Percentiles rank a stretch among this genome's conserved stretches.
Evolutionary conservation across 768 basidiomycete species (phyloP).

Genomic region (Pleurotus giganteus): DNA sequence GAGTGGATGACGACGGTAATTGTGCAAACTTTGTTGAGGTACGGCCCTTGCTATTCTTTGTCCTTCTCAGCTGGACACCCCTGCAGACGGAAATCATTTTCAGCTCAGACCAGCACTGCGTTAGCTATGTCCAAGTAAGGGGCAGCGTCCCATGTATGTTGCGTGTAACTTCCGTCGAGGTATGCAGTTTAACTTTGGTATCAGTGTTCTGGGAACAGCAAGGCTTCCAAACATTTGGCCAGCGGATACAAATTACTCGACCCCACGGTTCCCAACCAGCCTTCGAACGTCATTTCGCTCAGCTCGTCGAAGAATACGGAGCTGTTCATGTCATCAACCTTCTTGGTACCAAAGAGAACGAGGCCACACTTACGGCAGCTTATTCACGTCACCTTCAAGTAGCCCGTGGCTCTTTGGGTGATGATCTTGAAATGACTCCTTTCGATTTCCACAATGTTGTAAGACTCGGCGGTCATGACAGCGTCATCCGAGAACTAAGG

Average conservation of each 20-base stretch:
- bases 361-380: constrained; percentile 76
- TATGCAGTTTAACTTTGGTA: constrained; percentile 14
- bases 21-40: constrained; percentile 97
- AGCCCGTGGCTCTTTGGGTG: constrained; percentile 59
- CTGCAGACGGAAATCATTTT: constrained; percentile 86
- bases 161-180: constrained; percentile 16
- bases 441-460: constrained; percentile 95
- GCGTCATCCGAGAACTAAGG: constrained; percentile 72
- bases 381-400: constrained; percentile 80
- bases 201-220: constrained; percentile 99
- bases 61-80: constrained; percentile 14
- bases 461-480: constrained; percentile 81
- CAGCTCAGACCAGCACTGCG: constrained; percentile 80
- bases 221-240: constrained; percentile 91
- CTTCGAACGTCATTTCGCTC: constrained; percentile 90
- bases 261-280: constrained; percentile 96
- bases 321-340: constrained; percentile 87
- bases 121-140: constrained; percentile 92
- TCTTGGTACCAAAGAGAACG: constrained; percentile 90
- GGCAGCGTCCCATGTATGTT: constrained; percentile 92
- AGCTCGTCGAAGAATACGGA: constrained; percentile 84
- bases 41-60: constrained; percentile 17
- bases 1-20: constrained; percentile 93
- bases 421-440: constrained; percentile 76
- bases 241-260: constrained; percentile 91